A percentile compares a stretch with the other conserved stretches of the same genome.
phyloP scores from a whole-genome alignment of 148 eudicot genomes.

The Rhododendron molle region DNA sequence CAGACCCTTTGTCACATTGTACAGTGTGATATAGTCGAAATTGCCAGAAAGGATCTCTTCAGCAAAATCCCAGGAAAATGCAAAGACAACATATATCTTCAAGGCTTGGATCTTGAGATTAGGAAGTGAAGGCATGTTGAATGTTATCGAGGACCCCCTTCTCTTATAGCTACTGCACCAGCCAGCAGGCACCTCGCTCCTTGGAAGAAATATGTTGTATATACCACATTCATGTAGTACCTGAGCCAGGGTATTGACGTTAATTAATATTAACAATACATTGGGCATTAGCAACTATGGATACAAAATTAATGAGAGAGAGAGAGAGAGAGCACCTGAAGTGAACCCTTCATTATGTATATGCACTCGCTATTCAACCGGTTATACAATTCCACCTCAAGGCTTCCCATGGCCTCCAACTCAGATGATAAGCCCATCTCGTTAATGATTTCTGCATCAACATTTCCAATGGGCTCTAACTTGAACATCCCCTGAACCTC shows the following conservation, averaged over 20 bases:
- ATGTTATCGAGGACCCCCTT: not conserved
- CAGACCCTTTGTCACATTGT: not conserved
- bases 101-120: slow-evolving; percentile 1
- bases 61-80: no score
- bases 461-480: not conserved
- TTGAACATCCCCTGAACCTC: not conserved
- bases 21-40: not conserved
- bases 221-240: slow-evolving; percentile 15
- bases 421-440: not conserved
- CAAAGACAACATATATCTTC: not conserved
- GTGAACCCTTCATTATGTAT: not conserved
- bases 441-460: not conserved
- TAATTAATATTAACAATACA: no score
- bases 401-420: not conserved
- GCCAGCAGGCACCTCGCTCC: slow-evolving; percentile 1
- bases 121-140: not conserved
- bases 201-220: slow-evolving; percentile 6
- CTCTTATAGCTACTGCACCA: not conserved
- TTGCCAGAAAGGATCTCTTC: no score
- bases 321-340: slow-evolving; percentile 7
- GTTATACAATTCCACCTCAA: not conserved
- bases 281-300: no score
- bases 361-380: no score
- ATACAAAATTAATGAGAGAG: no score
- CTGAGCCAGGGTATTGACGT: not conserved